These are phyloP conservation scores for Apiotrichum sp. DNA, from an alignment of 1,284 basidiomycete genomes.

Conservation along the genomic window DNA sequence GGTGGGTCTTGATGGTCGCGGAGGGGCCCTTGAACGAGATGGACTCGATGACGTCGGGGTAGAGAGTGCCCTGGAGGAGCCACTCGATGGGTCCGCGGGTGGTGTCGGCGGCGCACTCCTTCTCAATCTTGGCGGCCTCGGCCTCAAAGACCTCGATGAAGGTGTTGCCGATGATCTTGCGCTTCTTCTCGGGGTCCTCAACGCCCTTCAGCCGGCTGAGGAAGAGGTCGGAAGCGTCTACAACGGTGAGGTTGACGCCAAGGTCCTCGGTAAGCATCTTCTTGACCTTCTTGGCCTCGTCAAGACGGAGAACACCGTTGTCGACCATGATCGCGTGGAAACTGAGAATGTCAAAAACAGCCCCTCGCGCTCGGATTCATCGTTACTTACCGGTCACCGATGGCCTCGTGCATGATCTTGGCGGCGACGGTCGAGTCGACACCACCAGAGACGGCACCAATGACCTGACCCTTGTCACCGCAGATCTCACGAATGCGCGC, in stretches of 20 bases:
- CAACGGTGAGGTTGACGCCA: constrained; percentile 92
- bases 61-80: constrained; percentile 96
- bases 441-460: constrained; percentile 95
- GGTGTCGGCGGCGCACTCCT: constrained; percentile 57
- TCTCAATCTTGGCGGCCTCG: constrained; percentile 86
- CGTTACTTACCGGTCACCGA: constrained; percentile 65
- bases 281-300: constrained; percentile 91
- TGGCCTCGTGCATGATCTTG: constrained; percentile 99
- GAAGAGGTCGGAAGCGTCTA: constrained; percentile 93
- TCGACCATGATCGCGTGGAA: constrained; percentile 99
- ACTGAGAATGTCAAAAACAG: not conserved
- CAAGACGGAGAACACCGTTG: constrained; percentile 89
- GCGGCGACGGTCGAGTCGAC: constrained; percentile 98
- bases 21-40: constrained; percentile 99
- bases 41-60: constrained; percentile 98
- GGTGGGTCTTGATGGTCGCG: constrained; percentile 99
- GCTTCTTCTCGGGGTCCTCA: constrained; percentile 94
- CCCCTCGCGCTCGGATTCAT: too few species aligned
- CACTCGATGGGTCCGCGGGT: constrained; percentile 90
- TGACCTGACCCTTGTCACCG: constrained; percentile 88
- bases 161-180: constrained; percentile 98
- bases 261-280: constrained; percentile 90
- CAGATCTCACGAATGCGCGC: constrained; percentile 90
- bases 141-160: constrained; percentile 98
- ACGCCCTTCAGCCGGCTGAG: constrained; percentile 80